Evolutionary conservation across 192 early-diverging fungal species (phyloP).

Genomic region (Pilobolus umbonatus): DNA sequence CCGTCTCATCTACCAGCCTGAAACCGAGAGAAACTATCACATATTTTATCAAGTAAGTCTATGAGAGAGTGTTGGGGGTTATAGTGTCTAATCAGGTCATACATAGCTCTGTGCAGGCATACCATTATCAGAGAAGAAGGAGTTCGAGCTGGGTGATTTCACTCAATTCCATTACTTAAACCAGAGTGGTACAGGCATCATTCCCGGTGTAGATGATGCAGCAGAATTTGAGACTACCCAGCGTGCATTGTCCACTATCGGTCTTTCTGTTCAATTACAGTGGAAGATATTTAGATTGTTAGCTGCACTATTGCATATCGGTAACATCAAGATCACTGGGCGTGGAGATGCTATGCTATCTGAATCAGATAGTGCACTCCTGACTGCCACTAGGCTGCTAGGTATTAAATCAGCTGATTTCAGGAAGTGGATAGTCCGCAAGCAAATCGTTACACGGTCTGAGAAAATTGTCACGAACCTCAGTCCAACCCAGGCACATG

Average conservation of each 20-base stretch:
- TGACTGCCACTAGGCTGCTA: conserved; percentile 63
- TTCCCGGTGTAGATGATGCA: conserved; percentile 88
- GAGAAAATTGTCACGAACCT: conserved; percentile 91
- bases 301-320: conserved; percentile 93
- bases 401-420: conserved; percentile 77
- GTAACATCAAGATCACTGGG: conserved; percentile 87
- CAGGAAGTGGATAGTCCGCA: conserved; percentile 93
- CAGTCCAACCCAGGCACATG: conserved; percentile 66
- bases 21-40: conserved; percentile 95
- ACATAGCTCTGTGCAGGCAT: conserved; percentile 77
- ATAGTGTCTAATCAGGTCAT: neutral
- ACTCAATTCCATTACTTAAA: conserved; percentile 79
- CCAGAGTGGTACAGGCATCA: conserved; percentile 76
- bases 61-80: no score
- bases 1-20: conserved; percentile 90
- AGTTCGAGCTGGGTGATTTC: conserved; percentile 70
- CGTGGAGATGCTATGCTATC: conserved; percentile 64
- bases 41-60: conserved; percentile 91
- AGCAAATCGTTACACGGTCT: conserved; percentile 87
- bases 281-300: conserved; percentile 86
- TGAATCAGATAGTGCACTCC: conserved; percentile 72
- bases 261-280: conserved; percentile 76
- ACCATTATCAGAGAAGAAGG: conserved; percentile 74
- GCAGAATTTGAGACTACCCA: conserved; percentile 88
- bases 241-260: conserved; percentile 80